Evolutionary conservation across 176 grass and related monocot genomes (phyloP).

Genomic region (Oryza meyeriana): DNA sequence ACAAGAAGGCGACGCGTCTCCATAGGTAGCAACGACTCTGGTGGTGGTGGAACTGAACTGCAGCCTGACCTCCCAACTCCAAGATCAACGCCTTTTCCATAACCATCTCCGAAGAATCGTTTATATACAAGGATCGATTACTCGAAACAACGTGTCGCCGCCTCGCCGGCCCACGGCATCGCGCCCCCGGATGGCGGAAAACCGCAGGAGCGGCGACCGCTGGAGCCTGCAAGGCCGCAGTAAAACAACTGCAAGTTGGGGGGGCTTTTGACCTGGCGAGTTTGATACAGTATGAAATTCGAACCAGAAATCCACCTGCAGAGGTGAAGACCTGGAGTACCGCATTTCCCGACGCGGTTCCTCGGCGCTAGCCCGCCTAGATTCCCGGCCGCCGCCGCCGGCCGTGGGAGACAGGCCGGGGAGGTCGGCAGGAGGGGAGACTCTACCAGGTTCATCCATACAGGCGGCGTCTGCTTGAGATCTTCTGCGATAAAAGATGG

Average conservation of each 20-base stretch:
- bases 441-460: neutral
- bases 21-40: neutral
- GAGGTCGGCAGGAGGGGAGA: neutral
- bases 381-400: neutral
- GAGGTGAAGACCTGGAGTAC: neutral
- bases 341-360: neutral
- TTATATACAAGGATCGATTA: neutral
- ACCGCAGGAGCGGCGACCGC: neutral
- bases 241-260: neutral
- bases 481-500: neutral
- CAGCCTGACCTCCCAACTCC: neutral
- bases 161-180: neutral
- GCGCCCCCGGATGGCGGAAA: neutral
- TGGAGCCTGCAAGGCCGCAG: neutral
- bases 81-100: neutral
- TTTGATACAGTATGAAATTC: neutral
- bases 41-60: neutral
- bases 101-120: neutral
- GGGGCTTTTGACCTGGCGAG: neutral
- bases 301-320: neutral
- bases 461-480: neutral
- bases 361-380: neutral
- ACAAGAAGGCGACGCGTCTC: slow-evolving; percentile 21
- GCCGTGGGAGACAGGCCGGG: neutral
- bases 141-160: neutral